Conservation (phyloP, 805 yeast species). For the Metschnikowia rubicola region DNA sequence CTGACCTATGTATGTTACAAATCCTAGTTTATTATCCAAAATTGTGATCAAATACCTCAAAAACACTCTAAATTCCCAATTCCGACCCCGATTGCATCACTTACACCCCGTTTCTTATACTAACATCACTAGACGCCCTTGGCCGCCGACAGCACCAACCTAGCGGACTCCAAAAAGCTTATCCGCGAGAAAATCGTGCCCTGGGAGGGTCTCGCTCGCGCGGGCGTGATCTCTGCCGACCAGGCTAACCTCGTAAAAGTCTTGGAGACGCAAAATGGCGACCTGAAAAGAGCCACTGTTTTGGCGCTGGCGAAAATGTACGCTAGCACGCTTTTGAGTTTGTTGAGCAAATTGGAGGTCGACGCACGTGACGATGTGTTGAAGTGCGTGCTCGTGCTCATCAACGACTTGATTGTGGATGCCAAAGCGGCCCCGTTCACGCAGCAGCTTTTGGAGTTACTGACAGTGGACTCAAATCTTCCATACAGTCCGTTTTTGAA, state of each 20-base stretch:
- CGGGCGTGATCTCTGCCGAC: conserved; percentile 59
- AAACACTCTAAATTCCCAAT: not conserved
- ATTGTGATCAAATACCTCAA: not conserved
- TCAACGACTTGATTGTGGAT: conserved; percentile 53
- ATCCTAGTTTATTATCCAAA: not conserved
- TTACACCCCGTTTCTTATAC: too few relatives aligned
- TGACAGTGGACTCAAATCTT: conserved; percentile 39
- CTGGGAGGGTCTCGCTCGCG: conserved; percentile 87
- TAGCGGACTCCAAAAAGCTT: conserved; percentile 61
- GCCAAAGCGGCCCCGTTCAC: conserved; percentile 32
- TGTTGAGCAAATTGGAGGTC: conserved; percentile 47
- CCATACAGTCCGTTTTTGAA: conserved; percentile 54
- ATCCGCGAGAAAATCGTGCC: conserved; percentile 80
- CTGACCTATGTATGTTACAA: not conserved
- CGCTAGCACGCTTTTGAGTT: conserved; percentile 50
- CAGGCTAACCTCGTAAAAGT: conserved; percentile 63
- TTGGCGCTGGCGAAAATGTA: conserved; percentile 46
- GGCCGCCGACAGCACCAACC: conserved; percentile 59
- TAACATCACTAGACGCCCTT: conserved; percentile 26
- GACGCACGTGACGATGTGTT: conserved; percentile 59
- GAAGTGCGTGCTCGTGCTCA: conserved; percentile 58
- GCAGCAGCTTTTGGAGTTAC: conserved; percentile 40
- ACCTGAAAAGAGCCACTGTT: conserved; percentile 41
- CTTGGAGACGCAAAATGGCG: conserved; percentile 47
- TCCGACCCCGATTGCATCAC: too few relatives aligned